phyloP scores from a whole-genome alignment of 139 green algal species.

The Picochlorum sp. region DNA sequence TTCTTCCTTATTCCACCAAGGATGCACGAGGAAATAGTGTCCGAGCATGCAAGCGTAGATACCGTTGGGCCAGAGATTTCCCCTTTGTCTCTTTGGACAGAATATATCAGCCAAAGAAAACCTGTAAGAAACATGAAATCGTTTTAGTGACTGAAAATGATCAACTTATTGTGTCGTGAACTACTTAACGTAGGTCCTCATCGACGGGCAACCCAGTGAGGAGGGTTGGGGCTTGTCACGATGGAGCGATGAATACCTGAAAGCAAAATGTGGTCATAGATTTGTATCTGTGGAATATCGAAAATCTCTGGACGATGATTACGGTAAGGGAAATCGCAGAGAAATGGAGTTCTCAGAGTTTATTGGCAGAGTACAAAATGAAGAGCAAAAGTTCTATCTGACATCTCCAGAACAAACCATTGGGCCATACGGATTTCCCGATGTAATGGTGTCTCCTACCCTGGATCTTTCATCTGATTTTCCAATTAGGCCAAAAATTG shows the following conservation, averaged over 20 bases:
- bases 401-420: conserved; percentile 48
- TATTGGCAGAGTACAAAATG: conserved; percentile 22
- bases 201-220: conserved; percentile 5
- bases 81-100: not conserved
- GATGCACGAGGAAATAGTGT: too few relatives aligned
- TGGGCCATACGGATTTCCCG: conserved; percentile 41
- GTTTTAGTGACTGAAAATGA: not conserved
- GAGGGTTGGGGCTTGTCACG: not conserved
- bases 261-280: conserved; percentile 8
- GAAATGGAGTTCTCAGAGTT: conserved; percentile 49
- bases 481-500: conserved; percentile 34
- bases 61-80: not conserved
- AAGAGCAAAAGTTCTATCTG: conserved; percentile 54
- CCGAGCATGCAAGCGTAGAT: not conserved
- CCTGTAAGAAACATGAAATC: not conserved
- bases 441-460: conserved; percentile 42
- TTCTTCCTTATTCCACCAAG: too few relatives aligned
- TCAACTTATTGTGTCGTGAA: too few relatives aligned
- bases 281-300: conserved; percentile 46
- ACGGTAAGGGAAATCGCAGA: conserved; percentile 41
- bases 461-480: conserved; percentile 35
- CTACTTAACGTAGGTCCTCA: not conserved
- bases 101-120: conserved; percentile 4
- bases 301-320: conserved; percentile 14
- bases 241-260: conserved; percentile 17